These are phyloP conservation scores for Chlorella variabilis DNA, from an alignment of 163 green algal species.

Conservation along the genomic window DNA sequence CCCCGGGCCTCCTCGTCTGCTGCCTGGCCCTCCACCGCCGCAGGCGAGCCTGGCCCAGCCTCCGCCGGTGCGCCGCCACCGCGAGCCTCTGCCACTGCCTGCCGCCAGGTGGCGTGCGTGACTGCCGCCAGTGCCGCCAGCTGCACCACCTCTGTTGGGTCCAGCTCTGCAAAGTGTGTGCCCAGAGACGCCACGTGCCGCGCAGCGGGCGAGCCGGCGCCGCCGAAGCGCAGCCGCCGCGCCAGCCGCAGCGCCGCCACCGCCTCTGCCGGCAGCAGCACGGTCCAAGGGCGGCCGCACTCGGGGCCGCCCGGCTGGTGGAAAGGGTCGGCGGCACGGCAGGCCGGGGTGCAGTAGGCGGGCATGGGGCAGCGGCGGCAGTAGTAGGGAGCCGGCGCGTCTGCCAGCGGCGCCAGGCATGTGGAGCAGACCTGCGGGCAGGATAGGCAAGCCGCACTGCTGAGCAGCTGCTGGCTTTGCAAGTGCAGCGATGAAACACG, in stretches of 20 bases:
- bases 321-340: slow-evolving; percentile 2
- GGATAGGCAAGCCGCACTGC: too few relatives aligned
- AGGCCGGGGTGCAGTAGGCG: slow-evolving; percentile 27
- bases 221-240: neutral
- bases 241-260: slow-evolving; percentile 33
- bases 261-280: slow-evolving; percentile 35
- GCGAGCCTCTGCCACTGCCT: neutral
- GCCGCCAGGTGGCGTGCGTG: slow-evolving; percentile 22
- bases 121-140: slow-evolving; percentile 27
- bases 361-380: slow-evolving; percentile 35
- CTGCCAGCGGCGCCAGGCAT: neutral
- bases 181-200: slow-evolving; percentile 14
- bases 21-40: neutral
- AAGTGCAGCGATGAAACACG: neutral
- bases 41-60: neutral
- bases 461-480: neutral
- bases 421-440: slow-evolving; percentile 4
- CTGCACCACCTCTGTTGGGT: neutral
- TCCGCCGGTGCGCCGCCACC: neutral
- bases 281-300: slow-evolving; percentile 33
- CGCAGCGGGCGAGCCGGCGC: neutral
- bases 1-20: neutral
- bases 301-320: slow-evolving; percentile 17
- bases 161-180: slow-evolving; percentile 17
- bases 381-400: slow-evolving; percentile 12